Percentiles rank a stretch among this genome's conserved stretches.
Conservation (phyloP, 2,329 filamentous ascomycete genomes). For the Fusarium mundagurra region DNA sequence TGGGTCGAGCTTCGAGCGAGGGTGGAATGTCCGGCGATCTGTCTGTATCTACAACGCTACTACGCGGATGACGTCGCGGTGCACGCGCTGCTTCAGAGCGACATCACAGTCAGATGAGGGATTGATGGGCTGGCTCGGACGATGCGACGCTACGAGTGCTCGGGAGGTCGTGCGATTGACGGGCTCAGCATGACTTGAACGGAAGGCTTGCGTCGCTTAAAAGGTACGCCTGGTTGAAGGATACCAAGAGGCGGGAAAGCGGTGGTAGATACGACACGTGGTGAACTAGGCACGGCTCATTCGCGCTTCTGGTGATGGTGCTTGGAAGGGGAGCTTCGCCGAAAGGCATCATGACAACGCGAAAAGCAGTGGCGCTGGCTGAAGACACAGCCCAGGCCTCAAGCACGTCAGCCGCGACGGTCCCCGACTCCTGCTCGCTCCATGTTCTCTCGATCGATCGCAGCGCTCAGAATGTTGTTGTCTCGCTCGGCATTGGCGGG, state of each 20-base stretch:
- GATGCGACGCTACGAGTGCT: too few relatives aligned
- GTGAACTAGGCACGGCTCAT: rapidly evolving
- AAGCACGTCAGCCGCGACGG: rapidly evolving
- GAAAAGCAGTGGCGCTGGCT: rapidly evolving
- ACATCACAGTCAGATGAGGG: constrained; percentile 41
- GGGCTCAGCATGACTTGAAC: too few relatives aligned
- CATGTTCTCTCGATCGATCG: not conserved
- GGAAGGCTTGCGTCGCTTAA: too few relatives aligned
- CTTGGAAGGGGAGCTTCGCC: not conserved
- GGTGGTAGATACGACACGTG: rapidly evolving
- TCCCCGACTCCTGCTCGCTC: rapidly evolving
- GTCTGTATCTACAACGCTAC: constrained; percentile 48
- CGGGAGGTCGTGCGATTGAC: too few relatives aligned
- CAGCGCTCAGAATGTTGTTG: rapidly evolving
- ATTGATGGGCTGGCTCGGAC: rapidly evolving
- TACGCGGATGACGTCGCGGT: constrained; percentile 42
- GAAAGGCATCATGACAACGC: rapidly evolving
- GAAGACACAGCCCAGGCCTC: too few relatives aligned
- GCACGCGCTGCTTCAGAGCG: constrained; percentile 45
- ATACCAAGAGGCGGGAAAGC: too few relatives aligned
- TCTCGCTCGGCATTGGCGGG: rapidly evolving
- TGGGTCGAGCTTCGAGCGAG: constrained; percentile 54
- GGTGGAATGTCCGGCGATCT: constrained; percentile 55
- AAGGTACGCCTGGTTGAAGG: too few relatives aligned
- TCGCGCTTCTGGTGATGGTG: rapidly evolving